Conservation (phyloP, 306 rosid genomes). For the Quercus suber region DNA sequence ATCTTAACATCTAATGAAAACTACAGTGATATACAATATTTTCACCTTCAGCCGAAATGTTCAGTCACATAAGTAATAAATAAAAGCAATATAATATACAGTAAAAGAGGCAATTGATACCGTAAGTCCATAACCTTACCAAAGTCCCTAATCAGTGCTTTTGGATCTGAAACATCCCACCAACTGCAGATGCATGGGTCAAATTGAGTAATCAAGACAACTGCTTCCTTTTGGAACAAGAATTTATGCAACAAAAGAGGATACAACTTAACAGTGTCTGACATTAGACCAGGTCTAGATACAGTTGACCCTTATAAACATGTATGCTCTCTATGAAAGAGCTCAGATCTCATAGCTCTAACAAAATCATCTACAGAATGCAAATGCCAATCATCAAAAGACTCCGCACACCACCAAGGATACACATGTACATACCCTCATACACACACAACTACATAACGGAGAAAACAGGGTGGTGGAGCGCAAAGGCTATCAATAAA, state of each 20-base stretch:
- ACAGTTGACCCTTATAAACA: neutral
- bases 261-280: neutral
- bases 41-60: too few species aligned
- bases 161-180: neutral
- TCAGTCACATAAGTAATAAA: too few species aligned
- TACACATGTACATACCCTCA: neutral
- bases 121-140: neutral
- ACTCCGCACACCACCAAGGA: too few species aligned
- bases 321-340: neutral
- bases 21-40: too few species aligned
- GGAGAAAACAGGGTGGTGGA: too few species aligned
- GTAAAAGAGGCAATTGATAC: neutral
- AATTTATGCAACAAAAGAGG: neutral
- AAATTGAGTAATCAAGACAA: neutral
- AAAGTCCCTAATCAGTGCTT: neutral
- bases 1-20: too few species aligned
- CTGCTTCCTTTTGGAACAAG: neutral
- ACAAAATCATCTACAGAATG: neutral
- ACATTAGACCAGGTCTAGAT: neutral
- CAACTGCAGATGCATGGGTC: neutral
- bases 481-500: neutral
- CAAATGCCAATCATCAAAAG: too few species aligned
- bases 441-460: neutral
- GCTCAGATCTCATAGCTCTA: neutral
- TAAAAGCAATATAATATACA: neutral